A percentile compares a stretch with the other conserved stretches of the same genome.
Conservation (phyloP, 2,329 filamentous ascomycete genomes). For the Hypoxylon sp. region DNA sequence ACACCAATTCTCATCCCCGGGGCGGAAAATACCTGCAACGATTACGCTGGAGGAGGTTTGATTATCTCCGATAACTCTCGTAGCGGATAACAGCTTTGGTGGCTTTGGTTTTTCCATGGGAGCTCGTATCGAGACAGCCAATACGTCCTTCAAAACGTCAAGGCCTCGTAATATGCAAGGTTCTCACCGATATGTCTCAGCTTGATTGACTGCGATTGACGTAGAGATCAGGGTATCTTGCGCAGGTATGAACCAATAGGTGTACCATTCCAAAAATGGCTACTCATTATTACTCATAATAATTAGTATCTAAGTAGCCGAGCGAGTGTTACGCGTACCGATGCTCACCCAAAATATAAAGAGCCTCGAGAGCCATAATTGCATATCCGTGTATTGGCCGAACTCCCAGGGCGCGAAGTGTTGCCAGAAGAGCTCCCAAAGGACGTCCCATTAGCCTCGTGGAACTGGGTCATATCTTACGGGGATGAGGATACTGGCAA, state of each 20-base stretch:
- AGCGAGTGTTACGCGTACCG: not conserved
- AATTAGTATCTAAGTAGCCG: not conserved
- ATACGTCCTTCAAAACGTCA: not conserved
- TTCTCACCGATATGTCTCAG: not conserved
- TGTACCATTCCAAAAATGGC: not conserved
- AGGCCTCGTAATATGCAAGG: slow-evolving; percentile 7
- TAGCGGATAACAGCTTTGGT: not conserved
- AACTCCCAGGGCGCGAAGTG: slow-evolving; percentile 20
- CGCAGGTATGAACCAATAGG: not conserved
- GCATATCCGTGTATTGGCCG: slow-evolving; percentile 8
- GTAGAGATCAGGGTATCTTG: not conserved
- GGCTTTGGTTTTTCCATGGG: not conserved
- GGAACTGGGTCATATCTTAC: not conserved
- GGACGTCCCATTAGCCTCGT: not conserved
- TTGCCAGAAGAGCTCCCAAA: slow-evolving; percentile 6
- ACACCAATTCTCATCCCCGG: not conserved
- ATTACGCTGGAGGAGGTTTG: not conserved
- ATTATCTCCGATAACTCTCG: not conserved
- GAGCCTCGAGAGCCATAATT: not conserved
- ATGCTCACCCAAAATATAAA: not conserved
- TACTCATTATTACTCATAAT: not conserved
- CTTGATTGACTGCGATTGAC: not conserved
- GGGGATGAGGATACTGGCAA: slow-evolving; percentile 18
- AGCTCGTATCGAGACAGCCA: not conserved
- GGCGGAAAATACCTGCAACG: not conserved